Evolutionary conservation across 2,329 filamentous ascomycete species (phyloP), one percentile per base, ranked within the genome.

Genomic region (Periconia digitata): DNA sequence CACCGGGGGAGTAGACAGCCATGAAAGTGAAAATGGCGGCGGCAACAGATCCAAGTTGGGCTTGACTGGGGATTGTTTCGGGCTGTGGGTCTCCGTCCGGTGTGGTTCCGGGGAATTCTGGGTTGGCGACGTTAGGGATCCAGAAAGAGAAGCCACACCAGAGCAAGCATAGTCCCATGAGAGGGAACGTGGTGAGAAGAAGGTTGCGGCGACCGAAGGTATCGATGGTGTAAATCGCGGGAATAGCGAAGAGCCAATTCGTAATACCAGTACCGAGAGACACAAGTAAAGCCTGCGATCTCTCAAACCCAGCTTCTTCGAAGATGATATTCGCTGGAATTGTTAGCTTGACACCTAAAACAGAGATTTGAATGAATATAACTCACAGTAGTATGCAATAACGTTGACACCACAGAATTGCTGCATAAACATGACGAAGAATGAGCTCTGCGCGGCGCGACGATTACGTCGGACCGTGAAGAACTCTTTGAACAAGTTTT

Each of bases 21-120:
- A 78, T 78, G 59, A 81, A 81, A 16, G 80, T 68, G 69, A 76
- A 82, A 44, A 75, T 69, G 40, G 70, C 71, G 1, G 67, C 61
- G 6, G 72, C 72, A 24, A 76, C 68, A 21, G 60, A 68, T 24
- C 62, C 69, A 15, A 59, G 55, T 16, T 57, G 66, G 4, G 59
- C 63, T 6, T 43, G 48, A 2, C 54, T 54, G 17, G 55, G 45
- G 8, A 32, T 32, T 12, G 27, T 32, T 32, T 4, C 4, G 27
- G 27, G 27, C n/a, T n/a, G n/a, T n/a, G n/a, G n/a, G n/a, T n/a
- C n/a, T 32, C 10, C 27, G 10, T 32, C 27, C 3, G 27, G 27
- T 5, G 8, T 12, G 12, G 7, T 32, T 10, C 27, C 27, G 10
- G n/a, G n/a, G n/a, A 32, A 32, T 42, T 40, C 32, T 20, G 45